Evolutionary conservation across 805 yeast species (phyloP).

Genomic region (Kuraishia borneana): DNA sequence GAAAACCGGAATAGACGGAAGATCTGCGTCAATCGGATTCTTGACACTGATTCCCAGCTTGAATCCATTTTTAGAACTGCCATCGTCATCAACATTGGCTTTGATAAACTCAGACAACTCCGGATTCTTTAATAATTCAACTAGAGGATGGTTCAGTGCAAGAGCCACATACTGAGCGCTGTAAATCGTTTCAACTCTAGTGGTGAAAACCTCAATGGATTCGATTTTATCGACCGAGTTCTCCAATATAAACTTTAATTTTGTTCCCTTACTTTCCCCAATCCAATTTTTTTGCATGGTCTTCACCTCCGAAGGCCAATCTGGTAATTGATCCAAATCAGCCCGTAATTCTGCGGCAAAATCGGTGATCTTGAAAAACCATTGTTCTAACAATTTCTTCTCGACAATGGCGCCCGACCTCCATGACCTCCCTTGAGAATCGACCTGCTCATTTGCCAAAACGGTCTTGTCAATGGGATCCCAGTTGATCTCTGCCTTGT

Average conservation of each 20-base stretch:
- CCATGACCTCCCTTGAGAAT: constrained; percentile 86
- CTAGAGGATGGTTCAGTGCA: constrained; percentile 60
- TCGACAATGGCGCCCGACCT: constrained; percentile 94
- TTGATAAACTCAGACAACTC: constrained; percentile 35
- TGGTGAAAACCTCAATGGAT: constrained; percentile 55
- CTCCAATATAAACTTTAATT: constrained; percentile 37
- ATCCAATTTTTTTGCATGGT: constrained; percentile 93
- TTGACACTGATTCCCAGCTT: constrained; percentile 31
- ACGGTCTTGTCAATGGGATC: constrained; percentile 95
- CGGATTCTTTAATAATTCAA: constrained; percentile 23
- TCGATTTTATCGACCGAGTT: constrained; percentile 9
- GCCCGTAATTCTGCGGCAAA: constrained; percentile 57
- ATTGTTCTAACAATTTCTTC: constrained; percentile 69
- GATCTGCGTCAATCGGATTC: constrained; percentile 46
- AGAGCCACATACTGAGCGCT: constrained; percentile 79
- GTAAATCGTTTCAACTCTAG: constrained; percentile 81
- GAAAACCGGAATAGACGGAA: constrained; percentile 52
- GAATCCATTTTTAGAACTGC: constrained; percentile 52
- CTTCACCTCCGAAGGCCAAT: constrained; percentile 88
- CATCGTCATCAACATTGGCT: constrained; percentile 17
- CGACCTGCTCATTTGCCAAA: constrained; percentile 94
- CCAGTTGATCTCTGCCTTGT: constrained; percentile 90
- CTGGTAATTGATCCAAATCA: constrained; percentile 49
- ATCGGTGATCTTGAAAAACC: constrained; percentile 88
- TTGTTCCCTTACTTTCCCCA: constrained; percentile 77